Conservation (phyloP, 2,329 filamentous ascomycete genomes). For the Emmonsiellopsis sp. region DNA sequence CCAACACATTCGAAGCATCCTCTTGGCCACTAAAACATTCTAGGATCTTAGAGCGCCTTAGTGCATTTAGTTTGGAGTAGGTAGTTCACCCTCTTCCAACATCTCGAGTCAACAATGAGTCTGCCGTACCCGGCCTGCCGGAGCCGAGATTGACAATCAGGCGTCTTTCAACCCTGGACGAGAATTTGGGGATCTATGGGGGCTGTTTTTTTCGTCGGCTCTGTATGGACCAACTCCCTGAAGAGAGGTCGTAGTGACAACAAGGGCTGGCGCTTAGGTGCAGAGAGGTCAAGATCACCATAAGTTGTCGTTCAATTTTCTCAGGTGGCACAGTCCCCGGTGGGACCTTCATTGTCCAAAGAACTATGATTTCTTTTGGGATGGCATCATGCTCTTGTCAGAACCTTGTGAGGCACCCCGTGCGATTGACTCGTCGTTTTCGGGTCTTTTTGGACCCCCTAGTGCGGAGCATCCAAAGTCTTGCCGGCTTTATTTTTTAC, state of each 20-base stretch:
- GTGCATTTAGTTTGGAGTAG: too few relatives aligned
- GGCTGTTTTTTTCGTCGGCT: not conserved
- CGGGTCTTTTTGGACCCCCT: not conserved
- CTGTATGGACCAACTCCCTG: not conserved
- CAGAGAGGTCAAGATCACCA: not conserved
- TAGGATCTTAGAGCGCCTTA: not conserved
- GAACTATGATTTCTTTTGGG: constrained; percentile 1
- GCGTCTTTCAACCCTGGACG: not conserved
- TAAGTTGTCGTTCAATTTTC: not conserved
- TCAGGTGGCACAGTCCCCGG: constrained; percentile 4
- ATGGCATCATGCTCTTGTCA: not conserved
- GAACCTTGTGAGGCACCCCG: not conserved
- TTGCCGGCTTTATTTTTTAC: not conserved
- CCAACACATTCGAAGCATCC: not conserved
- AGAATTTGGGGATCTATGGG: not conserved
- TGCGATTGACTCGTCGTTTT: not conserved
- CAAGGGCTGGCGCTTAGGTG: constrained; percentile 5
- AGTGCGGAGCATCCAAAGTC: not conserved
- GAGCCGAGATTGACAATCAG: not conserved
- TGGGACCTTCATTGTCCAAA: constrained; percentile 2
- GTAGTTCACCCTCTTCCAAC: not conserved
- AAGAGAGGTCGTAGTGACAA: not conserved
- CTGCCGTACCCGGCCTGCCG: not conserved
- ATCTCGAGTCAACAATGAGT: not conserved
- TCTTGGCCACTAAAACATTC: not conserved